Percentiles rank a stretch among this genome's conserved stretches.
These are phyloP conservation scores for Pseudonitzschia pungens DNA, from an alignment of 108 stramenopile species.

Conservation along the genomic window DNA sequence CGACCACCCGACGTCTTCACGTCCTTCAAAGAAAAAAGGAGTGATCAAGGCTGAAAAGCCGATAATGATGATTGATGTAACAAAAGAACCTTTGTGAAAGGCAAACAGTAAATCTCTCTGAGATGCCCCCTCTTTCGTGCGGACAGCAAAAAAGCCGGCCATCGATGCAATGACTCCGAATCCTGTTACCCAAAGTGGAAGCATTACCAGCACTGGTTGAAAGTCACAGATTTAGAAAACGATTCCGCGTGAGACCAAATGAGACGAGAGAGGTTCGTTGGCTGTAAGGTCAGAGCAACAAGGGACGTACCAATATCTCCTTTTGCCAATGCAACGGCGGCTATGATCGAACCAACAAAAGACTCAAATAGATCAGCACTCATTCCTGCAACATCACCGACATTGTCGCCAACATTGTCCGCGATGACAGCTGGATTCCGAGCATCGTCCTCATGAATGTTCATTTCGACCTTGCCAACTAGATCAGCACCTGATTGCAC, in stretches of 20 bases:
- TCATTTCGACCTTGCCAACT: slow-evolving; percentile 95
- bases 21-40: slow-evolving; percentile 48
- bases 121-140: slow-evolving; percentile 59
- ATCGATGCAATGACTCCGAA: slow-evolving; percentile 87
- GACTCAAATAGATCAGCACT: slow-evolving; percentile 95
- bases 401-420: slow-evolving; percentile 98
- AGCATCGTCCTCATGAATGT: slow-evolving; percentile 96
- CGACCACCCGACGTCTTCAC: slow-evolving; percentile 50
- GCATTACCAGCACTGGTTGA: slow-evolving; percentile 37
- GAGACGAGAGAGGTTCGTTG: not conserved
- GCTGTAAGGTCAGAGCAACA: not conserved
- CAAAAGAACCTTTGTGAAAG: slow-evolving; percentile 72
- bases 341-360: slow-evolving; percentile 91
- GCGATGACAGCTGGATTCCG: slow-evolving; percentile 98
- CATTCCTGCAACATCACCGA: slow-evolving; percentile 97
- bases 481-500: slow-evolving; percentile 70
- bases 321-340: slow-evolving; percentile 81
- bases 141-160: slow-evolving; percentile 65
- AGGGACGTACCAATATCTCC: slow-evolving; percentile 47
- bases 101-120: slow-evolving; percentile 72
- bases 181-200: slow-evolving; percentile 89
- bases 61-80: slow-evolving; percentile 67
- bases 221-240: not conserved
- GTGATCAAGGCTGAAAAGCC: slow-evolving; percentile 53
- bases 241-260: not conserved